Base-by-base conservation (phyloP, 257 asterid genomes). In the Thymus quinquecostatus region DNA sequence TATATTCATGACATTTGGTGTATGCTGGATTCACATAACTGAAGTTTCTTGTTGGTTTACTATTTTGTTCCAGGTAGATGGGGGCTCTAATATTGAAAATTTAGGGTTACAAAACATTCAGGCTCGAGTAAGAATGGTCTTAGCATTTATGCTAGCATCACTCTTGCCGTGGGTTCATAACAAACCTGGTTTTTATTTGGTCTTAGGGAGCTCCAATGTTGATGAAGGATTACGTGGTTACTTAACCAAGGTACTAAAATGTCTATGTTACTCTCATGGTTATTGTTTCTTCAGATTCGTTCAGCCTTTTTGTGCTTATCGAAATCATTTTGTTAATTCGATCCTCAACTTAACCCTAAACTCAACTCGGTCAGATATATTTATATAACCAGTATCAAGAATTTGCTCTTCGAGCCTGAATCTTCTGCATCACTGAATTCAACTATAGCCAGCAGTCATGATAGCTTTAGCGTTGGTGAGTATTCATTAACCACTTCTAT, bases 131-230 rank as follows among this genome's bases (percentile, higher is more conserved):
- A 86, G 98, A 75, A 94, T 91, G 98, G 94, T 89, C 68, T 74
- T 94, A 53, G 92, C 97, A 49, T 94, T 91, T 82, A 91, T 94
- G 98, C 78, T 94, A 73, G 98, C 98, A 55, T 91, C 99, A 43
- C 95, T 94, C 62, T 79, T 91, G 82, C 97, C 97, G 33, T 94
- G 99, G 99, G 96, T 89, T 74, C 99, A 94, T 78, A 89, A 76
- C 81, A 94, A 88, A 81, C 95, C 90, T 2, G 99, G 99, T n/a
- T 94, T 94, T 76, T 91, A 84, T 82, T 82, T 94, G 76, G 99
- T 94, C 74, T 76, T 94, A 65, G 97, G 99, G 77, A 91, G 99
- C 89, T 91, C 97, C 80, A 94, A 94, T 60, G 97, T 89, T 59
- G 97, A 91, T 77, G 99, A 94, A 86, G 99, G 88, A 48, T 82